Conservation (phyloP, 257 asterid species). For the Mentha longifolia region DNA sequence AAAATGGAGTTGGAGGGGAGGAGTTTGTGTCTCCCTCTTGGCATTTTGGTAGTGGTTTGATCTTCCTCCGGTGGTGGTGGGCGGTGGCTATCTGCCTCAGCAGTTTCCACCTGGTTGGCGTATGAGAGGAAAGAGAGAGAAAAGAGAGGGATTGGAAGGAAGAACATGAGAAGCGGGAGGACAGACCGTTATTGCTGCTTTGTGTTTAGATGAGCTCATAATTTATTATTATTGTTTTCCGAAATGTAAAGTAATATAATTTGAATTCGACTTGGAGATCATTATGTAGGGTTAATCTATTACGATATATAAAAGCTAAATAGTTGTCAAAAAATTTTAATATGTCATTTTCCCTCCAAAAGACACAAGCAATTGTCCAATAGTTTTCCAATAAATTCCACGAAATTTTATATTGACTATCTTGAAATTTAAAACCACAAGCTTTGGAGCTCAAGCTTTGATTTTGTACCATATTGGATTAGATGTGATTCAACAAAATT, state of each 20-base stretch:
- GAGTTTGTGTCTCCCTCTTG: constrained; percentile 34
- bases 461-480: no score
- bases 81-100: constrained; percentile 29
- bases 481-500: no score
- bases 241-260: neutral
- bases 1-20: constrained; percentile 21
- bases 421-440: no score
- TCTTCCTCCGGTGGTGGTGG: constrained; percentile 22
- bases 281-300: no score
- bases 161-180: constrained; percentile 39
- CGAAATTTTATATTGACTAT: no score
- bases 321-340: no score
- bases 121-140: constrained; percentile 37
- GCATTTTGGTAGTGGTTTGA: constrained; percentile 45
- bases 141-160: constrained; percentile 21
- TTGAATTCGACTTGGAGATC: no score
- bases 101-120: constrained; percentile 37
- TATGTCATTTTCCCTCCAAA: no score
- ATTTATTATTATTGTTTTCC: neutral
- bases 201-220: neutral
- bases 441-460: no score
- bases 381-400: no score
- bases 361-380: no score
- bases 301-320: no score
- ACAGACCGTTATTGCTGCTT: constrained; percentile 24